phyloP scores from a whole-genome alignment of 148 eudicot species.

The Limonium bicolor region DNA sequence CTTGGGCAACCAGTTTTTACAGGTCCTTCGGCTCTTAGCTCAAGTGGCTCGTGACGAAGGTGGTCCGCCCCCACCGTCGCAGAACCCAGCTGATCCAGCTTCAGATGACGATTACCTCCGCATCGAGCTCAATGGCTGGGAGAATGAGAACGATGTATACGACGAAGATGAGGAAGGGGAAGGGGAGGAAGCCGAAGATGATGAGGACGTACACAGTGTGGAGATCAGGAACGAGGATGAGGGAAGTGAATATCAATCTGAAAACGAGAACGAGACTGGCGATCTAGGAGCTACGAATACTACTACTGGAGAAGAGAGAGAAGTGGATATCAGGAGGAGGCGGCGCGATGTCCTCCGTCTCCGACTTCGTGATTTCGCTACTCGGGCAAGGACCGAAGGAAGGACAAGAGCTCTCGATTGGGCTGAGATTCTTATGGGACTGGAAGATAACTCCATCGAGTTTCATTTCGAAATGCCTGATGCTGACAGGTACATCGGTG shows the following conservation, averaged over 20 bases:
- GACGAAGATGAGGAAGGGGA: slow-evolving; percentile 11
- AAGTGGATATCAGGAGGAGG: slow-evolving; percentile 25
- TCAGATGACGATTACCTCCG: slow-evolving; percentile 36
- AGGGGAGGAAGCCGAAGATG: slow-evolving; percentile 17
- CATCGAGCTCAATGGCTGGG: slow-evolving; percentile 49
- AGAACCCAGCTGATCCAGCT: slow-evolving; percentile 17
- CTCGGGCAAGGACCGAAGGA: slow-evolving; percentile 26
- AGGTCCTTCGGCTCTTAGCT: slow-evolving; percentile 52
- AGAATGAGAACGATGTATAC: slow-evolving; percentile 8
- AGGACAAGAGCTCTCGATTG: slow-evolving; percentile 55
- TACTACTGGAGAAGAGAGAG: slow-evolving; percentile 6
- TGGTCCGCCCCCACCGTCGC: slow-evolving; percentile 44
- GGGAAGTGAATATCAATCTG: slow-evolving; percentile 16
- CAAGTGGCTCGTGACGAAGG: slow-evolving; percentile 50
- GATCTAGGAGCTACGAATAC: slow-evolving; percentile 1
- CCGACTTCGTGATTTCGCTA: slow-evolving; percentile 38
- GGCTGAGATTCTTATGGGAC: slow-evolving; percentile 78
- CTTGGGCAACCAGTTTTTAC: slow-evolving; percentile 39
- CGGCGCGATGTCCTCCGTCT: slow-evolving; percentile 45
- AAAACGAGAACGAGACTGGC: slow-evolving; percentile 8
- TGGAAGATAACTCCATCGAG: slow-evolving; percentile 67
- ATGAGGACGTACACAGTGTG: slow-evolving; percentile 9
- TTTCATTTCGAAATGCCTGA: slow-evolving; percentile 41
- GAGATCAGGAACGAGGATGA: slow-evolving; percentile 18
- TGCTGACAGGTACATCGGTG: slow-evolving; percentile 34